phyloP scores from a whole-genome alignment of 106 monocot species.

The Phalaenopsis equestris region DNA sequence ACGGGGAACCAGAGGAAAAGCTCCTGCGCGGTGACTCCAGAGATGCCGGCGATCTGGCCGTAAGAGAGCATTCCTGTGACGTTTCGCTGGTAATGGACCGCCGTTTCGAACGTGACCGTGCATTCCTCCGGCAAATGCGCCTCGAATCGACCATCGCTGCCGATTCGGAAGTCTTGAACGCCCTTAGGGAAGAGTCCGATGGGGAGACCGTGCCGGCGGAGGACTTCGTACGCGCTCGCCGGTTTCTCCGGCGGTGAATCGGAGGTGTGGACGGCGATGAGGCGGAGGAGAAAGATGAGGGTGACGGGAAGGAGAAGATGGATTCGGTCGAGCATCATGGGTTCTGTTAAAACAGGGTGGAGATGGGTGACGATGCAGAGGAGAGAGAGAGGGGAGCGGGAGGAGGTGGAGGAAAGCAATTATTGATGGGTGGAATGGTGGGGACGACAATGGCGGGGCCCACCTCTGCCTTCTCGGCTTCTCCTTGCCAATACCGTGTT shows the following conservation, averaged over 20 bases:
- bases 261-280: background rate
- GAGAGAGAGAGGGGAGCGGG: background rate
- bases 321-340: background rate
- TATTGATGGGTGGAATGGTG: conserved; percentile 7
- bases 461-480: background rate
- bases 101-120: conserved; percentile 48
- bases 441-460: background rate
- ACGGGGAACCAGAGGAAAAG: conserved; percentile 73
- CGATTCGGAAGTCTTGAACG: conserved; percentile 18
- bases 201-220: conserved; percentile 35
- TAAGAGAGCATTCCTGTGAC: conserved; percentile 31
- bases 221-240: conserved; percentile 28
- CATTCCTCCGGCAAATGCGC: conserved; percentile 24
- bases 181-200: conserved; percentile 37
- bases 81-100: conserved; percentile 32
- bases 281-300: background rate
- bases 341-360: background rate
- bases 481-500: no score
- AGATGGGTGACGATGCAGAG: background rate
- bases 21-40: conserved; percentile 51
- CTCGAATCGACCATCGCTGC: conserved; percentile 27
- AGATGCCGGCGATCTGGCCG: conserved; percentile 40
- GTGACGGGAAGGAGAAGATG: no score
- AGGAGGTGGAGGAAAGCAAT: background rate
- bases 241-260: background rate